Evolutionary conservation across 441 rosid genomes (phyloP).

Genomic region (Erysimum cheiri): DNA sequence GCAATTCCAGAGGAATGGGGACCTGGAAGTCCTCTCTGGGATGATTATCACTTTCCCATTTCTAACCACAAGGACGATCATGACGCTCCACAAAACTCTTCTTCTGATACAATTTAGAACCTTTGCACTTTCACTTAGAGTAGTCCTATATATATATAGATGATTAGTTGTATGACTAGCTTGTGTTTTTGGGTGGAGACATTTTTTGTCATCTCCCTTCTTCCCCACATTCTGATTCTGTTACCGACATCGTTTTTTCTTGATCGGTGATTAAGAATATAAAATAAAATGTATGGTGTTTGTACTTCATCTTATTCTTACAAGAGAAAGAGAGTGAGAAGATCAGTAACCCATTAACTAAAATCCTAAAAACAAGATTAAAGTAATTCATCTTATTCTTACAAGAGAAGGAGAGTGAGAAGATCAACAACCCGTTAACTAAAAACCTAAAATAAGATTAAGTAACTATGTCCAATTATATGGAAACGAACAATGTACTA

Average conservation of each 20-base stretch:
- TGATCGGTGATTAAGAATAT: conserved; percentile 4
- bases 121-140: conserved; percentile 10
- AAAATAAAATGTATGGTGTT: neutral
- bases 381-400: neutral
- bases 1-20: conserved; percentile 90
- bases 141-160: neutral
- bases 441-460: neutral
- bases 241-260: conserved; percentile 3
- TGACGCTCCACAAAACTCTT: conserved; percentile 51
- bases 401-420: neutral
- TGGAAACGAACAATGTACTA: neutral
- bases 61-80: conserved; percentile 48
- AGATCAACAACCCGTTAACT: neutral
- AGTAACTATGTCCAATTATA: neutral
- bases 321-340: neutral
- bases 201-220: conserved; percentile 20
- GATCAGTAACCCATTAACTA: neutral
- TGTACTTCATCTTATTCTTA: conserved; percentile 15
- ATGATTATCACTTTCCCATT: conserved; percentile 68
- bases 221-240: conserved; percentile 13
- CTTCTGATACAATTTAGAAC: conserved; percentile 33
- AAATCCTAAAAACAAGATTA: too few species aligned
- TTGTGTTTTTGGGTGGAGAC: conserved; percentile 15
- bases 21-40: conserved; percentile 95
- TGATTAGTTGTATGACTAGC: conserved; percentile 4